Evolutionary conservation across 495 filamentous ascomycete species (phyloP).

Genomic region (Xeromyces bisporus): DNA sequence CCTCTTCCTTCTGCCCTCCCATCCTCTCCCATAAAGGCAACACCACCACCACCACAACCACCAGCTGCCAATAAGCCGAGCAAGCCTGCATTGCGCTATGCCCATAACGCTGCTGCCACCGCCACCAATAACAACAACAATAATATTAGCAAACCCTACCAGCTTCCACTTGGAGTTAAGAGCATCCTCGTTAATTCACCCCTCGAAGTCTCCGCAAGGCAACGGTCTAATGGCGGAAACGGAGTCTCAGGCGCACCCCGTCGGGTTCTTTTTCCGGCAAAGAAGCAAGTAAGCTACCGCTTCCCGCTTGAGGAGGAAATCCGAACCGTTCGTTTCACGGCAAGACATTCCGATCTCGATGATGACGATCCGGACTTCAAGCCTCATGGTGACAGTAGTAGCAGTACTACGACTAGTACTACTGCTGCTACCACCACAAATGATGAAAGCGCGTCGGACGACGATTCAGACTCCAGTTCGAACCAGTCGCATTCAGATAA

Average conservation of each 20-base stretch:
- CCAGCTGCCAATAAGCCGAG: conserved; percentile 21
- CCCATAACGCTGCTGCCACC: conserved; percentile 10
- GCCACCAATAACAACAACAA: conserved; percentile 11
- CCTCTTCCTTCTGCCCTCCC: conserved; percentile 44
- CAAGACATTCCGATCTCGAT: conserved; percentile 32
- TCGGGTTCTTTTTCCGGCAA: conserved; percentile 38
- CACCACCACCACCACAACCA: no score
- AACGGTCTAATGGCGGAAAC: conserved; percentile 17
- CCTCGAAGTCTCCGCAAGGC: conserved; percentile 19
- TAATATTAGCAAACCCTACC: conserved; percentile 38
- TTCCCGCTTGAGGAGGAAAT: conserved; percentile 39
- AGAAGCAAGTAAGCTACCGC: conserved; percentile 39
- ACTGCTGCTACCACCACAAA: no score
- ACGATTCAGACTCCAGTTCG: conserved; percentile 22
- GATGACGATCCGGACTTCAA: conserved; percentile 11
- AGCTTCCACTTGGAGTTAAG: conserved; percentile 43
- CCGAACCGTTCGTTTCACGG: conserved; percentile 31
- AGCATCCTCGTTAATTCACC: conserved; percentile 70
- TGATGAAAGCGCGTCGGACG: conserved; percentile 10
- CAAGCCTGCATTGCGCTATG: conserved; percentile 16
- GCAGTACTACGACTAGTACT: no score
- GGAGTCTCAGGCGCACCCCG: conserved; percentile 15
- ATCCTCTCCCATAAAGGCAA: conserved; percentile 12
- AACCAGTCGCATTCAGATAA: conserved; percentile 18
- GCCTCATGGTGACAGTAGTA: conserved; percentile 1